Evolutionary conservation across 176 grass and related monocot genomes (phyloP).

Genomic region (Themeda triandra): DNA sequence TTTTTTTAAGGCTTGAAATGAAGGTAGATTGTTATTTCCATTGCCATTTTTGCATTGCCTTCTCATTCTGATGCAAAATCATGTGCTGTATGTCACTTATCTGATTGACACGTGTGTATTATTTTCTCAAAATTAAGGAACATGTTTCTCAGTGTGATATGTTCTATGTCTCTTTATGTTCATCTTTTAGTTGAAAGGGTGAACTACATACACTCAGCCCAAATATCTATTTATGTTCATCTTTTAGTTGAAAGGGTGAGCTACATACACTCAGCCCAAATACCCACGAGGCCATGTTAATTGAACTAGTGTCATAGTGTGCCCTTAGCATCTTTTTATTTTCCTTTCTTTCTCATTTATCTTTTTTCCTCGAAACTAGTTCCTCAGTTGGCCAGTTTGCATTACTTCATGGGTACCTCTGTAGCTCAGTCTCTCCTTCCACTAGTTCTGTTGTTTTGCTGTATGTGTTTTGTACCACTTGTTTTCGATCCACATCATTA

Average conservation of each 20-base stretch:
- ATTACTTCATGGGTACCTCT: not conserved
- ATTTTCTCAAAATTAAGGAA: not conserved
- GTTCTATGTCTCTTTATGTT: not conserved
- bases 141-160: conserved; percentile 11
- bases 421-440: not conserved
- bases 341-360: not conserved
- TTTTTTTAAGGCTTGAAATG: not conserved
- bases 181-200: not conserved
- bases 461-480: not conserved
- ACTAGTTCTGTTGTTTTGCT: conserved; percentile 9
- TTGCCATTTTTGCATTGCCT: not conserved
- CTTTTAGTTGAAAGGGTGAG: not conserved
- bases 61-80: not conserved
- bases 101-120: not conserved
- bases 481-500: not conserved
- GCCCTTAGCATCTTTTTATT: not conserved
- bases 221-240: not conserved
- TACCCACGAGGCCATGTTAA: not conserved
- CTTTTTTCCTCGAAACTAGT: not conserved
- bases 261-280: not conserved
- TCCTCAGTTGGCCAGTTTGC: not conserved
- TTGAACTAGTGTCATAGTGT: not conserved
- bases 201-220: too few species aligned
- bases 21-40: not conserved
- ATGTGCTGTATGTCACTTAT: not conserved